Evolutionary conservation across 768 basidiomycete genomes (phyloP), one percentile per base, ranked within the genome.

Genomic region (Jaapia argillacea): DNA sequence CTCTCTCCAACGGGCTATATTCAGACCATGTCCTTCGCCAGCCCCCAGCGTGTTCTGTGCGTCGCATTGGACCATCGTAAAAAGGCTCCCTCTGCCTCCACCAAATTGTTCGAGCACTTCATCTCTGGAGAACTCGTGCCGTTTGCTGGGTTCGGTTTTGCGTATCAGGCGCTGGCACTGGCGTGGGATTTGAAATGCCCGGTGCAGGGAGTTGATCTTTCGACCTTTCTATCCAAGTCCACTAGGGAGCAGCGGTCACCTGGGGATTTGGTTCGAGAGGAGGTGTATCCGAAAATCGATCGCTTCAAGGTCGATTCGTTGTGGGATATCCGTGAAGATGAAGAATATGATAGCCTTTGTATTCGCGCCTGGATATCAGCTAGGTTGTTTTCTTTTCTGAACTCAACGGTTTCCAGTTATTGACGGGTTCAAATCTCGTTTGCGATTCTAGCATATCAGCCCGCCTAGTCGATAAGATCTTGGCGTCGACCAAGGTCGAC

Each of bases 361-460:
- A 53, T 67, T 31, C 61, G 64, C 39, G 66, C 67, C 4, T 69
- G 67, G 66, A 45, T 69, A 5, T 60, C 64, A 20, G 64, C 58
- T n/a, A 55, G 55, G 67, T 62, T 39, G n/a, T n/a, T n/a, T n/a
- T n/a, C n/a, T n/a, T n/a, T n/a, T n/a, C n/a, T n/a, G n/a, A 38
- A 55, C 52, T 39, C n/a, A 13, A 5, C 36, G 21, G 20, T 41
- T 27, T 2, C 27, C 7, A 18, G 28, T 22, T 25, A 23, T 13
- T 43, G 28, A n/a, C 7, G 24, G 37, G 4, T 21, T 51, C 6
- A 5, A 45, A 1, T 4, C 2, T 12, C 48, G 42, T 5, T 26
- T 20, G 13, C 51, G n/a, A n/a, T n/a, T n/a, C n/a, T n/a, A n/a
- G n/a, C n/a, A n/a, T n/a, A n/a, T n/a, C n/a, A n/a, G n/a, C n/a